These are phyloP conservation scores for Colletotrichum sidae DNA, from an alignment of 2,329 filamentous ascomycete species.

Conservation along the genomic window DNA sequence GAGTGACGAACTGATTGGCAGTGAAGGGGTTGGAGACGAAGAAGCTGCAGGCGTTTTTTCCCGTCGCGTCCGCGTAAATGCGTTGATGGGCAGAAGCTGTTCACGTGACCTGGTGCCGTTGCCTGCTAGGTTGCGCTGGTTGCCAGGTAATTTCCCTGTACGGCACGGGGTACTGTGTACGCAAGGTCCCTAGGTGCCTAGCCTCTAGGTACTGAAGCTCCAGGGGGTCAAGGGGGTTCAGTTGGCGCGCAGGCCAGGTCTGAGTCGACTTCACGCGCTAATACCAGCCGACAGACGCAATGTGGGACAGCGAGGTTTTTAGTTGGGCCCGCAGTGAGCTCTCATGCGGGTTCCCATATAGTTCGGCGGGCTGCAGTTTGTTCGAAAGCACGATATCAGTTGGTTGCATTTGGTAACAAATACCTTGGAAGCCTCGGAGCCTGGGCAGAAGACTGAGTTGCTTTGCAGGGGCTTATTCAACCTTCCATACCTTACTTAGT, in stretches of 20 bases:
- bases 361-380: no score
- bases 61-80: constrained; percentile 47
- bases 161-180: no score
- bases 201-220: neutral
- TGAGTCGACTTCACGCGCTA: neutral
- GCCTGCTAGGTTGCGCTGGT: constrained; percentile 2
- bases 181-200: neutral
- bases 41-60: constrained; percentile 25
- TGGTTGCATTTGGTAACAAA: no score
- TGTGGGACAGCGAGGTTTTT: no score
- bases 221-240: neutral
- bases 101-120: constrained; percentile 35
- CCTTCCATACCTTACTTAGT: no score
- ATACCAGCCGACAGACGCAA: no score
- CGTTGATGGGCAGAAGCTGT: constrained; percentile 51
- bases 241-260: neutral
- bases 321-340: no score
- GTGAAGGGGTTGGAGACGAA: constrained; percentile 27
- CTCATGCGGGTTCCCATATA: no score
- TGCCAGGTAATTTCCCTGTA: neutral
- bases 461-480: no score
- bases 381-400: no score
- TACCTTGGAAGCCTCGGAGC: no score
- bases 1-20: constrained; percentile 37
- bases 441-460: no score